Evolutionary conservation across 495 filamentous ascomycete genomes (phyloP).

Genomic region (Hyaloscypha hepaticicola): DNA sequence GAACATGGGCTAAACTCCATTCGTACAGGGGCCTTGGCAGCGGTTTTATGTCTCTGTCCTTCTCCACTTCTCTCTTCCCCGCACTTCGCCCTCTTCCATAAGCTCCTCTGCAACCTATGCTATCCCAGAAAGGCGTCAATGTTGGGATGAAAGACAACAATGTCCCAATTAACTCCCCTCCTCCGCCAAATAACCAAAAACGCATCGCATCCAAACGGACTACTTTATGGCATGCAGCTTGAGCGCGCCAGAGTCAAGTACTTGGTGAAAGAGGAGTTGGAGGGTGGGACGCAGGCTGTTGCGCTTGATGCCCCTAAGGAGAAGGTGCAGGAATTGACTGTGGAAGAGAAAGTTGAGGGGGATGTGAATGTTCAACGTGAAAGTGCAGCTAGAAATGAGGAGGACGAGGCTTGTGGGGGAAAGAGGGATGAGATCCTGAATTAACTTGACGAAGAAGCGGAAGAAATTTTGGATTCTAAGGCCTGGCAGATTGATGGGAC

Average conservation of each 20-base stretch:
- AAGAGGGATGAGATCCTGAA: not conserved
- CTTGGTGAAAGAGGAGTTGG: slow-evolving; percentile 16
- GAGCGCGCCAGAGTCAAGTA: slow-evolving; percentile 16
- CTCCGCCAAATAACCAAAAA: slow-evolving; percentile 22
- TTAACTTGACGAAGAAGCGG: no score
- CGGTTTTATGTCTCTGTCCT: no score
- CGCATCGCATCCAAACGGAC: slow-evolving; percentile 18
- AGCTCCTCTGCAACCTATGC: no score
- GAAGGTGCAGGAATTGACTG: not conserved
- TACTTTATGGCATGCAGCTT: slow-evolving; percentile 20
- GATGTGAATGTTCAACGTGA: not conserved
- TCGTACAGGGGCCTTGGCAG: no score
- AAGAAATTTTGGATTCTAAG: no score
- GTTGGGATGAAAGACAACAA: not conserved
- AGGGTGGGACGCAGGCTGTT: slow-evolving; percentile 9
- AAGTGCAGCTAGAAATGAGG: not conserved
- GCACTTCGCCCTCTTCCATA: no score
- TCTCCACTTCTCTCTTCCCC: no score
- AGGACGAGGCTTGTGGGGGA: not conserved
- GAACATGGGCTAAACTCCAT: no score
- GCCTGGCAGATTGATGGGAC: no score
- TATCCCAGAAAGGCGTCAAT: no score
- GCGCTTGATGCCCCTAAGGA: slow-evolving; percentile 15
- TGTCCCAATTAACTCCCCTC: slow-evolving; percentile 15
- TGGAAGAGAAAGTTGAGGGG: not conserved